Evolutionary conservation across 176 grass and related monocot species (phyloP).

Genomic region (Themeda triandra): DNA sequence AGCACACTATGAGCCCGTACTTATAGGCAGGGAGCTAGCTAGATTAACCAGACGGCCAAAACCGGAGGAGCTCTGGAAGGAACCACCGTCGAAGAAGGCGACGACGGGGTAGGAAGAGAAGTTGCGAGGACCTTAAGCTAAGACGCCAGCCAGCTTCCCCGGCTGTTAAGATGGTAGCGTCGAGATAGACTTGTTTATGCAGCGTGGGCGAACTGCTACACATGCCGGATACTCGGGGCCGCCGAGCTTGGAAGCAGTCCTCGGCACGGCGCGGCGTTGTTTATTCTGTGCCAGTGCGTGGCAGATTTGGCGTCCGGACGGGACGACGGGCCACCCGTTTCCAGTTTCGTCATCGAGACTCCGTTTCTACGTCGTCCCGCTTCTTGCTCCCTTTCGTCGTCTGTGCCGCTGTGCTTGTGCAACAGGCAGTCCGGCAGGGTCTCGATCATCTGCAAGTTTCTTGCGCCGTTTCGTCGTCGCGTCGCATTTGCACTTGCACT

Average conservation of each 20-base stretch:
- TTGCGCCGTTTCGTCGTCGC: neutral
- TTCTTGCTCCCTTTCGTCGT: neutral
- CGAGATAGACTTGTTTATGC: conserved; percentile 32
- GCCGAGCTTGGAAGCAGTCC: neutral
- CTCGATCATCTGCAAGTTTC: neutral
- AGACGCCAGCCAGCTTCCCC: too few species aligned
- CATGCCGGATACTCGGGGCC: neutral
- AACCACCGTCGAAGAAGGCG: neutral
- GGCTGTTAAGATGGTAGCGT: neutral
- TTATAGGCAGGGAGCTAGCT: conserved; percentile 11
- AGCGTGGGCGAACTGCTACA: neutral
- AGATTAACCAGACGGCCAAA: neutral
- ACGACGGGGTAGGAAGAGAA: neutral
- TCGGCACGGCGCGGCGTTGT: neutral
- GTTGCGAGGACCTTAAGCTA: neutral
- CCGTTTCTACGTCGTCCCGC: too few species aligned
- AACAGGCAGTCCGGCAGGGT: too few species aligned
- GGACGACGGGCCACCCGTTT: too few species aligned
- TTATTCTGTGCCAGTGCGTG: neutral
- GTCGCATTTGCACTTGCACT: neutral
- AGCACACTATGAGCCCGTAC: neutral
- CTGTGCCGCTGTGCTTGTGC: too few species aligned
- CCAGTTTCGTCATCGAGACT: neutral
- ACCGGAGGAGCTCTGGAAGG: neutral
- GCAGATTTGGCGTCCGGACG: too few species aligned